Evolutionary conservation across 78 protist species (phyloP), one percentile per base, ranked within the genome.

Genomic region (Bodo saltans): DNA sequence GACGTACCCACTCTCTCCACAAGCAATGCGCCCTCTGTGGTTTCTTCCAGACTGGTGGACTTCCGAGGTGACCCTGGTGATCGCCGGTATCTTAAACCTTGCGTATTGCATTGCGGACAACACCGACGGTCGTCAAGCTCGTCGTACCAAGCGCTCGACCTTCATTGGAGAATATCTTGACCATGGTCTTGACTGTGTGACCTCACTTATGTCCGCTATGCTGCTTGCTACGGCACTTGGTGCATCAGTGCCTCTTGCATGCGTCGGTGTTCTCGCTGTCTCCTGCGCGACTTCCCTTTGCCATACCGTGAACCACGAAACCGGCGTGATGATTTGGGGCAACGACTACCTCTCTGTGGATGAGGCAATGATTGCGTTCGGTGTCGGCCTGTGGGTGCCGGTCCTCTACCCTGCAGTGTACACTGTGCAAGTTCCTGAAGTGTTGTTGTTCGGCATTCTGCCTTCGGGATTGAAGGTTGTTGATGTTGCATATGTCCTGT

Each of bases 151-250:
- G 29, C 1, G 38, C 32, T 76, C 81, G 28, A 23, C 67, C 35
- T 28, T 67, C 25, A 1, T 39, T 3, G 81, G 81, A 12, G 81
- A 76, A 67, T 76, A 76, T 27, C 60, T 76, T 29, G 81, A 76
- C 52, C 81, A 76, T 23, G 81, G 81, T 3, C 42, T 68, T 38
- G 81, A 76, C 35, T 76, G 81, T 38, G 38, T 68, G 53, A 76
- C 81, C 41, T 76, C 81, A 33, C 81, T 76, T 2, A 12, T 76
- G 60, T 47, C 60, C 37, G 34, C 39, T 11, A 2, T 60, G 41
- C 42, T 47, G 53, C 35, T 68, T 27, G 41, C 42, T 4, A 2
- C 42, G 29, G 39, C 4, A 23, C 53, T 4, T 76, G 81, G 42
- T 2, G 52, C 17, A 25, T 47, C 60, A 8, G 17, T 47, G 52